Evolutionary conservation across 2,329 filamentous ascomycete genomes (phyloP).

Genomic region (Fusarium temperatum): DNA sequence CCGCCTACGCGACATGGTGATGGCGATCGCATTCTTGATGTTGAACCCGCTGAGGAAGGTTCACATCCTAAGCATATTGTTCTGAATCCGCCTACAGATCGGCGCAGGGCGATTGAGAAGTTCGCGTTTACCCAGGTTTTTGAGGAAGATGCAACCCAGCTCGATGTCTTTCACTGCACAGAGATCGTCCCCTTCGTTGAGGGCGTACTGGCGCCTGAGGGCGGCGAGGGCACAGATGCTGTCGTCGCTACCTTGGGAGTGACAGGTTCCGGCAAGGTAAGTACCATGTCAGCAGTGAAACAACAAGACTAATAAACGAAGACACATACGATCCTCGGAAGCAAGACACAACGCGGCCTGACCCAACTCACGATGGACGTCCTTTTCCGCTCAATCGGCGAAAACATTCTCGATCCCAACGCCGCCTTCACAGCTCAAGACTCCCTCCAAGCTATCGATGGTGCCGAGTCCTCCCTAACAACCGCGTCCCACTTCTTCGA

Average conservation of each 20-base stretch:
- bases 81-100: constrained; percentile 82
- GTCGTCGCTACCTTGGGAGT: constrained; percentile 91
- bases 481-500: constrained; percentile 82
- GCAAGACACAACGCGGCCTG: constrained; percentile 83
- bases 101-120: constrained; percentile 88
- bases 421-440: constrained; percentile 71
- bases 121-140: constrained; percentile 96
- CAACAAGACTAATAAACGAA: constrained; percentile 49
- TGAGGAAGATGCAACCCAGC: constrained; percentile 83
- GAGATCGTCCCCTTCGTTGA: constrained; percentile 79
- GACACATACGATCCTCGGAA: constrained; percentile 96
- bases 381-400: constrained; percentile 82
- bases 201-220: constrained; percentile 78
- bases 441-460: constrained; percentile 79
- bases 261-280: constrained; percentile 94
- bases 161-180: constrained; percentile 86
- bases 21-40: constrained; percentile 77
- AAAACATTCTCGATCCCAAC: constrained; percentile 72
- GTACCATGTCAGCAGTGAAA: constrained; percentile 23
- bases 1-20: constrained; percentile 60
- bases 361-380: constrained; percentile 93
- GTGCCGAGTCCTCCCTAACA: constrained; percentile 81
- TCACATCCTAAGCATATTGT: constrained; percentile 73
- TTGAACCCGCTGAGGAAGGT: constrained; percentile 67
- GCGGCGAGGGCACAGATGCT: constrained; percentile 85